Base-by-base conservation (phyloP, 495 filamentous ascomycete genomes). In the Achaetomiella virescens region DNA sequence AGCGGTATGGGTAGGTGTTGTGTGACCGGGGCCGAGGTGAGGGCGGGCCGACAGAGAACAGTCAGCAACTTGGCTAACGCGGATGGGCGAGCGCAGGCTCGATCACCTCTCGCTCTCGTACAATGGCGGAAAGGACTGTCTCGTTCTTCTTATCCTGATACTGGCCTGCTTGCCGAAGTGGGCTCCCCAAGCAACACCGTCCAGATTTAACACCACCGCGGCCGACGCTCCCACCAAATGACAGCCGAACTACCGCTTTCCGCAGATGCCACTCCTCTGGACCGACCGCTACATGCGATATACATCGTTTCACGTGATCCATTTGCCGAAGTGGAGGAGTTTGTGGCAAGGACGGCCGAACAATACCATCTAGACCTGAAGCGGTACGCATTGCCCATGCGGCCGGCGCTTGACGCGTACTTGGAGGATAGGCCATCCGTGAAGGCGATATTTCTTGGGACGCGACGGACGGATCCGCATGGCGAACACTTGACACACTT, bases 101-200 rank as follows among this genome's bases (percentile, higher is more conserved):
- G 75, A 85, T 45, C 79, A 95, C 60, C 77, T 97, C 44, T 90
- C 92, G 10, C 77, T 98, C 55, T 95, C 95, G 45, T 98, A 96
- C 68, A 98, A 98, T 61, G 93, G 93, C 72, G 93, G 93, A 42
- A 98, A 98, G 70, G 93, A 98, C 81, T 98, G 93, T 65, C 84
- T 97, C 22, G 89, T 96, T 53, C 83, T 97, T 10, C 78, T 97
- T n/a, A 75, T 97, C 61, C 77, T 97, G 55, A 89, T 92, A 71
- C 83, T 97, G 61, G 82, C 85, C 58, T 81, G 82, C 54, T 78
- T 95, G 24, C 70, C 74, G 9, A 64, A 55, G 12, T 58, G 75
- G 70, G 59, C 61, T 50, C 43, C 65, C 58, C 54, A 50, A 36
- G 21, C 60, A 44, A 15, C 54, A 18, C 29, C 60, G 40, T 22